Evolutionary conservation across 805 yeast genomes (phyloP), one percentile per base, ranked within the genome.

Genomic region (Teunomyces lycoperdinae): DNA sequence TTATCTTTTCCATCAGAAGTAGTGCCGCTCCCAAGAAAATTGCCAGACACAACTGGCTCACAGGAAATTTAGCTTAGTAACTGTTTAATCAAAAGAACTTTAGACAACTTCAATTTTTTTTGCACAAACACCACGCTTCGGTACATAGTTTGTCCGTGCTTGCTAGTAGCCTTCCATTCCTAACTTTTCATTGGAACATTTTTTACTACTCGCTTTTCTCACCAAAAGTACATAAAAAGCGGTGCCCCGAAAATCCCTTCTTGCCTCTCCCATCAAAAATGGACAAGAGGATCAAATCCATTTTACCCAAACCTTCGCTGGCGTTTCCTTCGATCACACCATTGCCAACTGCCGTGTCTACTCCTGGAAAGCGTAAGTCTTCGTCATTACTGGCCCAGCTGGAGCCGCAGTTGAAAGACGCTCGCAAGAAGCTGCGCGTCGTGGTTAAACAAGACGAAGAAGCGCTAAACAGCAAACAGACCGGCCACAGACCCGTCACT

Each of bases 401-500:
- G 48, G 47, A 8, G 32, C 40, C 14, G 43, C 34, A 11, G 27
- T 39, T 31, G 34, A 39, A 16, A 48, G 50, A 32, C 20, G 13
- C 28, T 14, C 54, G 10, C 41, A 38, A 38, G 28, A 38, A 38
- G 14, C 41, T 38, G 41, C 41, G 41, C 10, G 30, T 38, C 7
- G 9, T 26, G 30, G 41, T 38, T 29, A 38, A 38, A 29, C 16
- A 38, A n/a, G 41, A 38, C 4, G 41, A 38, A 26, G 41, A 38
- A 10, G 30, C 41, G 10, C n/a, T 26, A 16, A 38, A 38, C 41
- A 38, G 29, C 41, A 67, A 66, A 51, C 69, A 64, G 47, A 63
- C 74, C 0, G 74, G 74, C 13, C 92, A 87, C 58, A 70, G 97
- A 47, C 96, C 96, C 0, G 95, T 90, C 1, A 89, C 96, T 0